Conservation (phyloP, 2,329 filamentous ascomycete genomes). For the Mycosphaerelloides madeirae region DNA sequence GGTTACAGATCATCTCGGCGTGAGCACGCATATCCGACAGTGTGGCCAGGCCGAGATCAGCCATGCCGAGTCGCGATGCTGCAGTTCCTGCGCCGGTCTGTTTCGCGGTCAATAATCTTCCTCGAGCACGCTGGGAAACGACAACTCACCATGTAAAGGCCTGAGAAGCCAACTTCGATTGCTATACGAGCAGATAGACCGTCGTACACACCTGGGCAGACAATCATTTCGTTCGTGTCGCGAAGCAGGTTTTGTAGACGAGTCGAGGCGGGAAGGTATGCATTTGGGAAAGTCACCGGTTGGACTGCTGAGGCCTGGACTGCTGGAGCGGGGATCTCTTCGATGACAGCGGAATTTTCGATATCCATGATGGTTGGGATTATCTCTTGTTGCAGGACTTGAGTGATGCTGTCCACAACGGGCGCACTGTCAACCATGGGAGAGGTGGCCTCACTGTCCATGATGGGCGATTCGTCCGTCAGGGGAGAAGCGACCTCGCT, state of each 20-base stretch:
- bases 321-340: not conserved
- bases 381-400: no score
- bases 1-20: constrained; percentile 1
- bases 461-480: not conserved
- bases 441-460: not conserved
- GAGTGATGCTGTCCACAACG: no score
- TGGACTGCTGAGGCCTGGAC: not conserved
- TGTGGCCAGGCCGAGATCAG: constrained; percentile 21
- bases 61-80: constrained; percentile 18
- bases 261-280: constrained; percentile 6
- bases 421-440: not conserved
- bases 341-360: not conserved
- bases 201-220: constrained; percentile 62
- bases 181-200: constrained; percentile 56
- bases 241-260: constrained; percentile 17
- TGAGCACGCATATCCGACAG: constrained; percentile 17
- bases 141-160: constrained; percentile 47
- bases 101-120: no score
- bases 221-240: constrained; percentile 38
- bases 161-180: constrained; percentile 46
- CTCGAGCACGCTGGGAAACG: not conserved
- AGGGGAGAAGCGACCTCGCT: no score
- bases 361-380: not conserved
- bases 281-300: not conserved
- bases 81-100: constrained; percentile 25